Conservation (phyloP, 352 stramenopile species). For the Phytopythium kandeliae region DNA sequence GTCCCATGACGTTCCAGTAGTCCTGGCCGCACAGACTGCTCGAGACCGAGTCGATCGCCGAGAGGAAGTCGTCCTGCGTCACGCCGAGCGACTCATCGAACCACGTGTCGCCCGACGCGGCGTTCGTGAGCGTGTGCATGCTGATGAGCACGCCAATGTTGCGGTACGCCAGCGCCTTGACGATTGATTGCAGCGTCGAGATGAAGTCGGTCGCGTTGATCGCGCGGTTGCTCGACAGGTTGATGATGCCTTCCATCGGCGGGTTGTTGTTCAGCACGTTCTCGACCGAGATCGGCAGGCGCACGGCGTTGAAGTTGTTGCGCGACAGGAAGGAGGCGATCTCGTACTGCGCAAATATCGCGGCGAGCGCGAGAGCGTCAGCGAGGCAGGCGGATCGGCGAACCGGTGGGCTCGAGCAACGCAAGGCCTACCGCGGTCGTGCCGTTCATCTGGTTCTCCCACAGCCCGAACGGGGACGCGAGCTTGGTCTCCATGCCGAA, state of each 20-base stretch:
- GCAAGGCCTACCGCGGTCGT: constrained; percentile 42
- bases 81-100: constrained; percentile 45
- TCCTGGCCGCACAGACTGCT: constrained; percentile 49
- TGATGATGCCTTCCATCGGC: constrained; percentile 56
- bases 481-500: constrained; percentile 57
- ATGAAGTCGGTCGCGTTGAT: constrained; percentile 72
- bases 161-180: constrained; percentile 60
- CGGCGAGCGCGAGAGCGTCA: no score
- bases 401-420: no score
- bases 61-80: constrained; percentile 52
- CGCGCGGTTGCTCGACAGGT: constrained; percentile 60
- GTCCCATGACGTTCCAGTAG: constrained; percentile 80
- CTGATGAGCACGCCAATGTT: constrained; percentile 74
- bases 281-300: constrained; percentile 59
- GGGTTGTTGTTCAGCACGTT: constrained; percentile 64
- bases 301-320: constrained; percentile 83
- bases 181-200: constrained; percentile 60
- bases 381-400: no score
- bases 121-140: constrained; percentile 63
- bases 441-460: constrained; percentile 70
- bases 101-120: constrained; percentile 54
- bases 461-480: constrained; percentile 64
- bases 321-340: constrained; percentile 67
- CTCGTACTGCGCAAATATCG: constrained; percentile 41
- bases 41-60: constrained; percentile 46